A percentile compares a stretch with the other conserved stretches of the same genome.
These are phyloP conservation scores for Zygotorulaspora florentina DNA, from an alignment of 805 yeast genomes.

Conservation along the genomic window DNA sequence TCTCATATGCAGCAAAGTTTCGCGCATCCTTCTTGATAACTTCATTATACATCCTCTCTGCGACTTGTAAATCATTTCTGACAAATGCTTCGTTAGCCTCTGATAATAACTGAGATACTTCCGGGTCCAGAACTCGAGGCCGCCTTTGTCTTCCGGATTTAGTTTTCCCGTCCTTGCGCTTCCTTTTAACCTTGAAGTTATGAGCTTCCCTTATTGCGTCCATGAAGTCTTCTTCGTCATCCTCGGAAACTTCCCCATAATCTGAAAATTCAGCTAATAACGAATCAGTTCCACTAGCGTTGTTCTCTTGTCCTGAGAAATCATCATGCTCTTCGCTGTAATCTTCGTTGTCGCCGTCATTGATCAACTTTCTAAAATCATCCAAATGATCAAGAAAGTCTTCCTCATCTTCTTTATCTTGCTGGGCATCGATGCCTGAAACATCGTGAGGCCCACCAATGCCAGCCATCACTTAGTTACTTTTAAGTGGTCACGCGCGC, in stretches of 20 bases:
- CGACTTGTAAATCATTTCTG: constrained; percentile 52
- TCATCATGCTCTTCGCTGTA: constrained; percentile 9
- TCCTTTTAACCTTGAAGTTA: constrained; percentile 51
- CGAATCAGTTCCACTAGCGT: constrained; percentile 35
- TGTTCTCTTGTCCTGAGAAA: constrained; percentile 20
- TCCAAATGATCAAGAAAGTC: constrained; percentile 33
- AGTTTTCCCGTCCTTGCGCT: constrained; percentile 35
- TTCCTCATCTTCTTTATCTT: constrained; percentile 26
- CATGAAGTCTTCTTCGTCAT: constrained; percentile 45
- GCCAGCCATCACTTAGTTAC: background rate
- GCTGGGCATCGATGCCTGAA: background rate
- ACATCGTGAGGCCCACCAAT: background rate
- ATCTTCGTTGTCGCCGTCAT: constrained; percentile 10
- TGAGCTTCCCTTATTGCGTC: constrained; percentile 66
- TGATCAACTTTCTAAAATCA: constrained; percentile 27
- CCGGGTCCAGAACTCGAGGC: constrained; percentile 58
- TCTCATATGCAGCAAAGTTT: constrained; percentile 79
- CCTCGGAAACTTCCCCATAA: constrained; percentile 37
- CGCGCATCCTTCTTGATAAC: constrained; percentile 75
- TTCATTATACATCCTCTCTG: constrained; percentile 56
- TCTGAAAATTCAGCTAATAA: constrained; percentile 37
- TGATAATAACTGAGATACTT: constrained; percentile 60
- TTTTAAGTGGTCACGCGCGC: background rate
- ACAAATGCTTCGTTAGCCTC: constrained; percentile 82
- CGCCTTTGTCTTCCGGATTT: constrained; percentile 24